phyloP scores from a whole-genome alignment of 352 stramenopile genomes.

The Phytophthora hibernalis region DNA sequence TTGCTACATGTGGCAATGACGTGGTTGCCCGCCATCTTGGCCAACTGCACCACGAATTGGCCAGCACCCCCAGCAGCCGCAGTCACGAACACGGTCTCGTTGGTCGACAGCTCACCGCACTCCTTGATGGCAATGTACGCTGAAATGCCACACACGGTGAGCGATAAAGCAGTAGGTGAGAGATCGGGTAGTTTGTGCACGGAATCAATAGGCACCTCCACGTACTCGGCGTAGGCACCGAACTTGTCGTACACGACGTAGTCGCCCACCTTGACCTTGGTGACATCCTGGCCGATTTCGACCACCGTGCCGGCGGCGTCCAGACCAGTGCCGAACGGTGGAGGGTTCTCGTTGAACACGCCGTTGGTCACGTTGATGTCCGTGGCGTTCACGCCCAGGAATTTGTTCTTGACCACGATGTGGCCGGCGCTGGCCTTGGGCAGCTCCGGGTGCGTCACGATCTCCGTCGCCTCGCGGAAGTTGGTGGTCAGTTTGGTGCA shows the following conservation, averaged over 20 bases:
- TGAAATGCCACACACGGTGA: conserved; percentile 56
- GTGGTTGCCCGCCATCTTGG: conserved; percentile 75
- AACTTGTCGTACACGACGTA: conserved; percentile 54
- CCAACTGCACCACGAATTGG: conserved; percentile 82
- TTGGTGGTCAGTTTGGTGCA: conserved; percentile 51
- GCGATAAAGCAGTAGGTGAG: conserved; percentile 33
- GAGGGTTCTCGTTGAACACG: conserved; percentile 45
- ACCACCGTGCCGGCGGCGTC: conserved; percentile 51
- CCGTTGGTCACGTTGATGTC: conserved; percentile 66
- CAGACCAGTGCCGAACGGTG: conserved; percentile 57
- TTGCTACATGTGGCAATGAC: conserved; percentile 84
- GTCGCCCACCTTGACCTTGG: conserved; percentile 46
- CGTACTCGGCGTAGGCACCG: conserved; percentile 48
- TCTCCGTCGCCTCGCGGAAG: conserved; percentile 45
- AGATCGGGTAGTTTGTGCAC: conserved; percentile 41
- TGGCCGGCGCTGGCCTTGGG: conserved; percentile 31
- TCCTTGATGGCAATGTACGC: conserved; percentile 57
- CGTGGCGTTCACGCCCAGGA: conserved; percentile 54
- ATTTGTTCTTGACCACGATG: conserved; percentile 48
- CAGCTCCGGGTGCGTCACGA: conserved; percentile 35
- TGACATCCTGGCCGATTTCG: conserved; percentile 44
- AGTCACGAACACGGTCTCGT: conserved; percentile 66
- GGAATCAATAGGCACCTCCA: conserved; percentile 39
- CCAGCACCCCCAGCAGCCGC: conserved; percentile 73
- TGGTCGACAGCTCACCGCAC: conserved; percentile 52